phyloP scores from a whole-genome alignment of 1,139 yeast species.

The Candida sanyaensis region DNA sequence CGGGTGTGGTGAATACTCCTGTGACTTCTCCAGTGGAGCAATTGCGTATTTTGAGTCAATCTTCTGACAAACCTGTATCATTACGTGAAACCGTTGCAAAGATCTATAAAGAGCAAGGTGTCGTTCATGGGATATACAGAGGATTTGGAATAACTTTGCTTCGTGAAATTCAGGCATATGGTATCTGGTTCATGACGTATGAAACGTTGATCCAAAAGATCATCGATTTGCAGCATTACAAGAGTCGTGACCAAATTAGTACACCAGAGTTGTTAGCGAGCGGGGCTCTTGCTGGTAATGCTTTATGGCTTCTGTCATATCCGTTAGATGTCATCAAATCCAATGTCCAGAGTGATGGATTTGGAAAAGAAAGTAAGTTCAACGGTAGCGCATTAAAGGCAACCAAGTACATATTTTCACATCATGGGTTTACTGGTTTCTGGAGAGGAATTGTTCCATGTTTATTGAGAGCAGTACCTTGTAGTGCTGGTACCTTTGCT shows the following conservation, averaged over 20 bases:
- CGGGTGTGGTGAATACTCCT: constrained; percentile 77
- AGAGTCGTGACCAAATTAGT: constrained; percentile 52
- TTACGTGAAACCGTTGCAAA: constrained; percentile 37
- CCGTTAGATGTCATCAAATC: constrained; percentile 74
- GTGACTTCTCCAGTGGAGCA: constrained; percentile 79
- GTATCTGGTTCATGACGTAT: constrained; percentile 78
- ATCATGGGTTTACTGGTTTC: constrained; percentile 58
- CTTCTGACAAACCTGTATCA: constrained; percentile 46
- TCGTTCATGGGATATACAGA: constrained; percentile 53
- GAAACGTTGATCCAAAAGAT: constrained; percentile 58
- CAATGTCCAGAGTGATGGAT: constrained; percentile 66
- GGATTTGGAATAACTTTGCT: constrained; percentile 61
- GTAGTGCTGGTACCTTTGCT: constrained; percentile 79
- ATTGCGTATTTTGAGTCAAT: constrained; percentile 67
- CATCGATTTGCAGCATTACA: constrained; percentile 30
- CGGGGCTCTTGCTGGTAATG: constrained; percentile 75
- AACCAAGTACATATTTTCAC: constrained; percentile 41
- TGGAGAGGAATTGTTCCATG: constrained; percentile 78
- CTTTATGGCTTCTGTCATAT: constrained; percentile 70
- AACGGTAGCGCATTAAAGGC: constrained; percentile 50
- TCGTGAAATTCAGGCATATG: constrained; percentile 79
- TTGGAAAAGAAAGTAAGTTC: constrained; percentile 48
- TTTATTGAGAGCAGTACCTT: constrained; percentile 68
- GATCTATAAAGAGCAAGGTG: constrained; percentile 51
- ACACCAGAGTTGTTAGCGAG: constrained; percentile 61